phyloP scores from a whole-genome alignment of 2,329 filamentous ascomycete species.

The Trichoderma guizhouense region DNA sequence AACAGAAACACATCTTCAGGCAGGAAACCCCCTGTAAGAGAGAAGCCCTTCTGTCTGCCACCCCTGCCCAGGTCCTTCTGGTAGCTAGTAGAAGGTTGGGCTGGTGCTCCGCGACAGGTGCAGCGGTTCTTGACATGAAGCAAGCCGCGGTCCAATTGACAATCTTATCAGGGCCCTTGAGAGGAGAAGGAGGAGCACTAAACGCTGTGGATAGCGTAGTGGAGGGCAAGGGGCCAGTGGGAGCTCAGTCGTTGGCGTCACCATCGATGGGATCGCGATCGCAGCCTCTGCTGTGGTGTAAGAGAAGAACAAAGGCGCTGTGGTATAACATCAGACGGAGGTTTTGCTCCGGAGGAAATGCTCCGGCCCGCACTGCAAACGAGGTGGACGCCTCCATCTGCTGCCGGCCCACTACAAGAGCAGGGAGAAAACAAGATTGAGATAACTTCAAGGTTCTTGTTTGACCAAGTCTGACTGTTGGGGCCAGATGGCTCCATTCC shows the following conservation, averaged over 20 bases:
- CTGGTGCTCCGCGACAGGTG: neutral
- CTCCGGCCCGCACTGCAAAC: neutral
- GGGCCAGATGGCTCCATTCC: conserved; percentile 5
- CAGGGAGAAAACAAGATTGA: neutral
- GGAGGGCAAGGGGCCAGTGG: neutral
- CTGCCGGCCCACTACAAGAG: neutral
- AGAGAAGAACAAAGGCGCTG: neutral
- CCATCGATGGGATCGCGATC: neutral
- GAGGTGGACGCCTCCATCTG: neutral
- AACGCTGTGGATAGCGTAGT: neutral
- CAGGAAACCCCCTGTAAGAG: neutral
- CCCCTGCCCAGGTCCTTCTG: neutral
- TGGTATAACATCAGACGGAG: neutral
- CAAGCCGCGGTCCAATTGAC: neutral
- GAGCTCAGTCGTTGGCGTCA: conserved; percentile 2
- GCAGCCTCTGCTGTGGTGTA: neutral
- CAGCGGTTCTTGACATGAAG: neutral
- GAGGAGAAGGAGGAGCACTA: neutral
- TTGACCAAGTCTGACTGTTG: neutral
- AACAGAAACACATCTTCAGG: neutral
- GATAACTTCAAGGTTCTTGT: neutral
- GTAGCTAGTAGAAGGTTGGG: neutral
- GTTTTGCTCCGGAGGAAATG: neutral
- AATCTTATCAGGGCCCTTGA: neutral
- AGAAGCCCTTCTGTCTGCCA: neutral